A percentile compares a stretch with the other conserved stretches of the same genome.
Evolutionary conservation across 768 basidiomycete genomes (phyloP).

Genomic region (Candolleomyces aberdarensis): DNA sequence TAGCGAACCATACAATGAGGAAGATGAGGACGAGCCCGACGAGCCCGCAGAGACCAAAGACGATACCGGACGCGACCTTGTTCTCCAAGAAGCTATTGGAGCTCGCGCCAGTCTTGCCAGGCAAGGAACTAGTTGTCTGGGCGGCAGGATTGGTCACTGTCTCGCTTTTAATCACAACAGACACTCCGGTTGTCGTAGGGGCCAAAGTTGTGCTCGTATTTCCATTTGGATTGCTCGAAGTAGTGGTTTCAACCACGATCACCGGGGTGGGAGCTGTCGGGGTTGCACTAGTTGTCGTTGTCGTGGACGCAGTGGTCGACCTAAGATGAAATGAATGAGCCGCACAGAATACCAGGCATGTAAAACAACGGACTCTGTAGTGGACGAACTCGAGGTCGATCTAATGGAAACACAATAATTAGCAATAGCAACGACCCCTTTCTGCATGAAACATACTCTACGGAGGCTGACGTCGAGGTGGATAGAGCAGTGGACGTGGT

Average conservation of each 20-base stretch:
- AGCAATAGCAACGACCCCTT: no score
- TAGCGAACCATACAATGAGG: constrained; percentile 37
- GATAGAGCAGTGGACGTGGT: no score
- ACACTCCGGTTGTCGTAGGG: not conserved
- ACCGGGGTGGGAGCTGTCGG: not conserved
- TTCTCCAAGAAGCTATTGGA: constrained; percentile 52
- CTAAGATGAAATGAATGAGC: not conserved
- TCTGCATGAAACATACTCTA: no score
- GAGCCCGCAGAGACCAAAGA: constrained; percentile 54
- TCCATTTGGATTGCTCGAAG: not conserved
- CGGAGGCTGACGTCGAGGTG: no score
- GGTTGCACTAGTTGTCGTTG: not conserved
- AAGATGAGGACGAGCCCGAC: constrained; percentile 45
- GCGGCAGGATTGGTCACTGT: not conserved
- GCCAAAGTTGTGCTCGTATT: not conserved
- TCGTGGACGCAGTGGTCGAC: constrained; percentile 9
- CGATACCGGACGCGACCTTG: constrained; percentile 57
- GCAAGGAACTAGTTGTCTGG: not conserved
- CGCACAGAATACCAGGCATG: no score
- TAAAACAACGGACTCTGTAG: no score
- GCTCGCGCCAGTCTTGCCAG: constrained; percentile 7
- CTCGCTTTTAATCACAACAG: not conserved
- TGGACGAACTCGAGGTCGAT: no score
- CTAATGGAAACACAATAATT: no score
- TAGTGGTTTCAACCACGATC: not conserved